A percentile compares a stretch with the other conserved stretches of the same genome.
phyloP scores from a whole-genome alignment of 768 basidiomycete species.

The Termitomyces sp. region DNA sequence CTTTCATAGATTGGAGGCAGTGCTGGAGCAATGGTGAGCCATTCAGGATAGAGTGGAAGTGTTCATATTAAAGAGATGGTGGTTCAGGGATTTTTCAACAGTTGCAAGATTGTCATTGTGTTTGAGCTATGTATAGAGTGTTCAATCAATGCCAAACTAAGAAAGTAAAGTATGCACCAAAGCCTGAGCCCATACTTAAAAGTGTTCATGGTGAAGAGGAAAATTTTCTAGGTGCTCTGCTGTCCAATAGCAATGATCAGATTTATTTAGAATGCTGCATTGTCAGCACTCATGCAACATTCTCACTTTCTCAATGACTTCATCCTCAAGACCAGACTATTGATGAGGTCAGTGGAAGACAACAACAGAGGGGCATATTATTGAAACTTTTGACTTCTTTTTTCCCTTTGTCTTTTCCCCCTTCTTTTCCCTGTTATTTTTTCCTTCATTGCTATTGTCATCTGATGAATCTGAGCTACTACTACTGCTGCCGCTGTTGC shows the following conservation, averaged over 20 bases:
- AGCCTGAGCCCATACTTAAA: background rate
- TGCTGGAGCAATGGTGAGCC: background rate
- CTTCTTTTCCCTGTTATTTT: too few species aligned
- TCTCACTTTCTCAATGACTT: background rate
- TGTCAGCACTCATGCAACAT: too few species aligned
- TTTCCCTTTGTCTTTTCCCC: too few species aligned
- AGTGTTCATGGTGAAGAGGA: background rate
- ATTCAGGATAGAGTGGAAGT: background rate
- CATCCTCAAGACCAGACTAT: background rate
- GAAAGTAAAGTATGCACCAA: background rate
- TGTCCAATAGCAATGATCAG: background rate
- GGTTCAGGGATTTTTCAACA: background rate
- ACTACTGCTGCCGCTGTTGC: too few species aligned
- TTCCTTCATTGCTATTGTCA: too few species aligned
- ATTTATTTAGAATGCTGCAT: too few species aligned
- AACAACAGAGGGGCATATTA: too few species aligned
- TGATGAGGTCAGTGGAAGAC: too few species aligned
- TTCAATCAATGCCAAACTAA: background rate
- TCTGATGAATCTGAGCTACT: too few species aligned
- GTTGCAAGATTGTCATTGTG: background rate
- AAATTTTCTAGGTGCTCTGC: background rate
- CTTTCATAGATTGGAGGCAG: background rate
- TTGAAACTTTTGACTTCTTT: too few species aligned
- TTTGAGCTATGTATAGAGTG: background rate
- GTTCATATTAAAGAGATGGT: background rate